phyloP scores from a whole-genome alignment of 768 basidiomycete species.

The Tricholoma sp. region DNA sequence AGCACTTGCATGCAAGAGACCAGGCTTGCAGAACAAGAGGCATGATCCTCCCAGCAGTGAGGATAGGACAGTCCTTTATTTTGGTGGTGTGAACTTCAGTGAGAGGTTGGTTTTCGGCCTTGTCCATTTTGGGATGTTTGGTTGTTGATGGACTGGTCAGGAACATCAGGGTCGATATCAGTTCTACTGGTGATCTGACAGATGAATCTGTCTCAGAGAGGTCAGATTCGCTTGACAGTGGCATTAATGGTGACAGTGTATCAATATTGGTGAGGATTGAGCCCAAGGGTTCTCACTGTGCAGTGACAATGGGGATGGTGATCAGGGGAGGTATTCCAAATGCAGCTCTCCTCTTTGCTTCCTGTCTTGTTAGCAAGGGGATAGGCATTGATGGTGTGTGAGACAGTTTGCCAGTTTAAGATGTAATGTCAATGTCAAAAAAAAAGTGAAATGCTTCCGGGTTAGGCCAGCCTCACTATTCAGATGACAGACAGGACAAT shows the following conservation, averaged over 20 bases:
- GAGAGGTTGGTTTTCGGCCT: slow-evolving; percentile 1
- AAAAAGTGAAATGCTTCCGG: not conserved
- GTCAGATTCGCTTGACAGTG: not conserved
- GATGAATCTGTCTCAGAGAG: not conserved
- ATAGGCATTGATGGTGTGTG: not conserved
- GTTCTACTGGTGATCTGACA: not conserved
- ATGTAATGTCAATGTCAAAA: not conserved
- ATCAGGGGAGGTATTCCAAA: not conserved
- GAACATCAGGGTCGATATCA: not conserved
- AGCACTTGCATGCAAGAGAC: slow-evolving; percentile 10
- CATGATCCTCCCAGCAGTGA: slow-evolving; percentile 12
- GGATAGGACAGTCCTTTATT: slow-evolving; percentile 14
- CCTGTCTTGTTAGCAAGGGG: not conserved
- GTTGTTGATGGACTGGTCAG: not conserved
- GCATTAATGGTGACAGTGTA: not conserved
- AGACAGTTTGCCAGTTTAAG: not conserved
- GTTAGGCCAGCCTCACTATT: not conserved
- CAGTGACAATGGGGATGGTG: not conserved
- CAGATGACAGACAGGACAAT: not conserved
- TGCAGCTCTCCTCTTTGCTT: not conserved
- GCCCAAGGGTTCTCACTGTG: not conserved
- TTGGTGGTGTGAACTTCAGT: slow-evolving; percentile 7
- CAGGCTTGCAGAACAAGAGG: slow-evolving; percentile 11
- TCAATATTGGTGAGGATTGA: not conserved
- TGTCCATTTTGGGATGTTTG: not conserved